Base-by-base conservation (phyloP, 2,329 filamentous ascomycete species). In the Hymenoscyphus occultus region DNA sequence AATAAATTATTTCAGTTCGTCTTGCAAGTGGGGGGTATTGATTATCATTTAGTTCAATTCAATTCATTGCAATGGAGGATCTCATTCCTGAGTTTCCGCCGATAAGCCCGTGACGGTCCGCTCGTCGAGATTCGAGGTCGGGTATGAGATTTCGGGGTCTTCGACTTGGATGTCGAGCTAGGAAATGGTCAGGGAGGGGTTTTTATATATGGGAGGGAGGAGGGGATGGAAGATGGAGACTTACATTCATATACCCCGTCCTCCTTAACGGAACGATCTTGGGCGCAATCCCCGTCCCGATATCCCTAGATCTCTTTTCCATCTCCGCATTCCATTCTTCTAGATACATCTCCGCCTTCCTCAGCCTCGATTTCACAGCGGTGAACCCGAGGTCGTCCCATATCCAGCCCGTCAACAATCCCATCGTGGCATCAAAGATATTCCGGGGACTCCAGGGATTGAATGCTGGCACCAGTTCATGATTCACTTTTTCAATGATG, bases 301-400 rank as follows among this genome's bases (percentile, higher is more conserved):
- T 35, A 22, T 85, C 84, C 3, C 80, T 79, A 28, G 80, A 79
- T 3, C 80, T 79, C 75, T 83, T 84, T 73, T 86, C 86, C 82
- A 88, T 86, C 67, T 91, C 86, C 9, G 76, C 75, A 76, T 99
- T 99, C 93, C 94, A 97, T 65, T 87, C 83, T 69, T 96, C 90
- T 62, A 99, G 84, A 87, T 91, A 97, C 45, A 77, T 77, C 78
- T 99, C 95, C 19, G 97, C 79, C 10, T 80, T 82, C 63, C 82
- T 84, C 57, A 97, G 77, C 63, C 88, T 84, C 28, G 82, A 80
- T 80, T 98, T 98, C 65, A 90, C 84, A 9, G 84, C 87, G 3
- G 91, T 91, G 42, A 92, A 78, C 1, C 94, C 93, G 28, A 94
- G 73, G 75, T 98, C 94, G 65, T 99, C 95, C 92, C 93, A 98